Evolutionary conservation across 352 stramenopile genomes (phyloP).

Genomic region (Phytopythium chamaehyphon): DNA sequence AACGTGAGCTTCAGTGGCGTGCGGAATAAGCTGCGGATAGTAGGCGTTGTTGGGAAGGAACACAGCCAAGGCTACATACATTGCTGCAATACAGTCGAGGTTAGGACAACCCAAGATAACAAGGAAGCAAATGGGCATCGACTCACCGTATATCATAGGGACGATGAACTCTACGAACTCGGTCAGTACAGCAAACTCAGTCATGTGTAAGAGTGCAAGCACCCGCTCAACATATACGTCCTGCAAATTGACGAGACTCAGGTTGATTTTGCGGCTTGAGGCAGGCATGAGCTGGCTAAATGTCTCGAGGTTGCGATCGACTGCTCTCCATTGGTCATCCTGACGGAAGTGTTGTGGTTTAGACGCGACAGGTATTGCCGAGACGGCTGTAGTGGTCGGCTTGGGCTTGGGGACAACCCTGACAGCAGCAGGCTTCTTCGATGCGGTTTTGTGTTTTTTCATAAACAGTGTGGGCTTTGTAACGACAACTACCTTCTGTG

Average conservation of each 20-base stretch:
- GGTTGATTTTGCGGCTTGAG: neutral
- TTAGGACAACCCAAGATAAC: neutral
- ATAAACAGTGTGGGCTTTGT: no score
- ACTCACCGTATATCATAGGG: slow-evolving; percentile 35
- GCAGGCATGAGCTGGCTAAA: neutral
- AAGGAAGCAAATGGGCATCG: no score
- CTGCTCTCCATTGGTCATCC: neutral
- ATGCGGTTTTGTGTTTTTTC: no score
- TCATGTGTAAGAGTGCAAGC: slow-evolving; percentile 30
- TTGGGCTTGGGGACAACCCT: no score
- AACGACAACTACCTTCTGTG: neutral
- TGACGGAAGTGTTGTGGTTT: neutral
- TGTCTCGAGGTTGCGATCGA: slow-evolving; percentile 1
- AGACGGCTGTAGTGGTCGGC: no score
- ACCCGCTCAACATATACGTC: slow-evolving; percentile 16
- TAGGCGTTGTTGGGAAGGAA: slow-evolving; percentile 26
- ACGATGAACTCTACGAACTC: slow-evolving; percentile 41
- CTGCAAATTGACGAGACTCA: slow-evolving; percentile 1
- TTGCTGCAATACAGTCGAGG: slow-evolving; percentile 5
- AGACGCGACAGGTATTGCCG: neutral
- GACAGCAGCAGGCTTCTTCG: no score
- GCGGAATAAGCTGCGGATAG: slow-evolving; percentile 20
- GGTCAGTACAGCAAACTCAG: slow-evolving; percentile 38
- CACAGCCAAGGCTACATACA: slow-evolving; percentile 18
- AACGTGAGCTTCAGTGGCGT: neutral